Conservation (phyloP, 164 flowering plant genomes). For the Nelumbo lutea region DNA sequence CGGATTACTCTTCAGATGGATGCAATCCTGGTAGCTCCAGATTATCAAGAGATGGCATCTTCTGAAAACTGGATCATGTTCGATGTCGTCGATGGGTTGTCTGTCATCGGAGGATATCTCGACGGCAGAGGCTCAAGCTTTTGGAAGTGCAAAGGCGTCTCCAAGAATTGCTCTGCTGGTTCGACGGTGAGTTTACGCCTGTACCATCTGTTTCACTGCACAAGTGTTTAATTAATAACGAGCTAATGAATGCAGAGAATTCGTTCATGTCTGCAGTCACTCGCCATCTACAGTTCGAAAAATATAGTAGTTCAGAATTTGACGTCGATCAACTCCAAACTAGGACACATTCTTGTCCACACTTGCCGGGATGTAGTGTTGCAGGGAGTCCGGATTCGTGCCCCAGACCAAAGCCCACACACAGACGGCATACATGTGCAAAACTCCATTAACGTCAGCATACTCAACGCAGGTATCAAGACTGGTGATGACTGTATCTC, state of each 20-base stretch:
- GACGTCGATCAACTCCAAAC: background rate
- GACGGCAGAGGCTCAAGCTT: background rate
- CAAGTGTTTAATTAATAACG: no score
- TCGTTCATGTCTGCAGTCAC: background rate
- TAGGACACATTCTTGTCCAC: background rate
- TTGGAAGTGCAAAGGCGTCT: background rate
- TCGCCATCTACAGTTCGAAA: background rate
- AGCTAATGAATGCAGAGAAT: background rate
- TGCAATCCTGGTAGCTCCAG: constrained; percentile 5
- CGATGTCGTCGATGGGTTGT: background rate
- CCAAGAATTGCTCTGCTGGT: background rate
- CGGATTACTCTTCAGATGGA: background rate
- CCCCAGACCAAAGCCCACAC: background rate
- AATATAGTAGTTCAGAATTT: background rate
- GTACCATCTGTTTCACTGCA: no score
- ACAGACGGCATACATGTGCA: background rate
- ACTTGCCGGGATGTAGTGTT: background rate
- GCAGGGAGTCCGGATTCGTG: background rate
- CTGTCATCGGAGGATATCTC: background rate
- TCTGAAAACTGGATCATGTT: background rate
- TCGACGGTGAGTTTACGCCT: background rate
- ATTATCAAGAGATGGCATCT: background rate
- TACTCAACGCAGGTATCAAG: background rate
- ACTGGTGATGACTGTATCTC: background rate
- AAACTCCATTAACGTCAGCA: background rate